Conservation (phyloP, 306 rosid genomes). For the Begonia fuchsioides region DNA sequence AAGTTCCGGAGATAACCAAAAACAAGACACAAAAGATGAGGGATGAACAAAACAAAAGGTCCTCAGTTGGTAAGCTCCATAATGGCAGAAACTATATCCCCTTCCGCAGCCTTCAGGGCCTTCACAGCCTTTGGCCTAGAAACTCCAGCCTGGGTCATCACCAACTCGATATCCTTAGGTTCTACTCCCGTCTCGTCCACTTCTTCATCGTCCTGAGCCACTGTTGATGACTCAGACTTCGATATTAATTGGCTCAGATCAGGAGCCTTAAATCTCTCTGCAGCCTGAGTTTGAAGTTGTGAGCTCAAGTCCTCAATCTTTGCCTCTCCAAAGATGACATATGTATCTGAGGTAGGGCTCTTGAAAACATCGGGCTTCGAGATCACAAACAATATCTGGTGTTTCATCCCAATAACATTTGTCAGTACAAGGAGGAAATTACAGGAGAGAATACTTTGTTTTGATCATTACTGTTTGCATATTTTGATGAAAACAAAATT, state of each 20-base stretch:
- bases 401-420: too few relatives aligned
- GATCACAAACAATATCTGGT: conserved; percentile 68
- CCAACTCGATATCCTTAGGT: conserved; percentile 74
- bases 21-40: too few relatives aligned
- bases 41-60: conserved; percentile 2
- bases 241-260: conserved; percentile 39
- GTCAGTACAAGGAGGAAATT: too few relatives aligned
- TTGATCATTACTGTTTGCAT: too few relatives aligned
- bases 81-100: conserved; percentile 81
- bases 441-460: too few relatives aligned
- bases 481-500: too few relatives aligned
- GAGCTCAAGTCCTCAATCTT: conserved; percentile 89
- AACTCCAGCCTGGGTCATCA: conserved; percentile 87
- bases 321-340: conserved; percentile 78
- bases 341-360: conserved; percentile 87
- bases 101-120: conserved; percentile 57
- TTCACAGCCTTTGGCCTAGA: conserved; percentile 67
- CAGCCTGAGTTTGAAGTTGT: conserved; percentile 78
- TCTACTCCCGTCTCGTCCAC: conserved; percentile 82
- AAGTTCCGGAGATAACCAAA: too few relatives aligned
- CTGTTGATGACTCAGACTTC: conserved; percentile 51
- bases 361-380: conserved; percentile 86
- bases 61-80: conserved; percentile 79
- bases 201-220: conserved; percentile 65
- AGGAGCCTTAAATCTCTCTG: conserved; percentile 90